phyloP scores from a whole-genome alignment of 2,329 filamentous ascomycete species.

The Colletotrichum salicis region DNA sequence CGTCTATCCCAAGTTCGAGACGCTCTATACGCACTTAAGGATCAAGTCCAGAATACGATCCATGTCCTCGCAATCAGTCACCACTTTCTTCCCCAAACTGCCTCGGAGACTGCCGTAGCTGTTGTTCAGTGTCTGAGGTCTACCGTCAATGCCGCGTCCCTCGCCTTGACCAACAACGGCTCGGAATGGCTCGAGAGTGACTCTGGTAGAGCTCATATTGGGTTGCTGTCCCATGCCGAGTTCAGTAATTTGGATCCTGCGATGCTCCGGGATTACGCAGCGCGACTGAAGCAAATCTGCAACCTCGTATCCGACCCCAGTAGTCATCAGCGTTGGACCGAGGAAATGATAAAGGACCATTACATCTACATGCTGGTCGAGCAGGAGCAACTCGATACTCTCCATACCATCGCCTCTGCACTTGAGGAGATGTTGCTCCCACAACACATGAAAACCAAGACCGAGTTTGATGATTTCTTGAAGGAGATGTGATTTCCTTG shows the following conservation, averaged over 20 bases:
- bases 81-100: constrained; percentile 8
- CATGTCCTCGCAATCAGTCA: constrained; percentile 27
- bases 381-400: constrained; percentile 25
- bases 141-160: constrained; percentile 36
- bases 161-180: constrained; percentile 39
- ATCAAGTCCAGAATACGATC: constrained; percentile 38
- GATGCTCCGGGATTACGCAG: constrained; percentile 38
- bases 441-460: constrained; percentile 34
- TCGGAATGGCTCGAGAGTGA: constrained; percentile 40
- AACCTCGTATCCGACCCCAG: constrained; percentile 34
- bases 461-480: constrained; percentile 18
- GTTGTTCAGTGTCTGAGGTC: constrained; percentile 24
- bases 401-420: constrained; percentile 15
- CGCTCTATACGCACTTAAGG: constrained; percentile 40
- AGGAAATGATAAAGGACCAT: constrained; percentile 24
- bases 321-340: constrained; percentile 17
- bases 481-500: constrained; percentile 1
- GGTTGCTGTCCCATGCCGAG: constrained; percentile 36
- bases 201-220: constrained; percentile 9
- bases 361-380: constrained; percentile 24
- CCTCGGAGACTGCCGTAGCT: neutral
- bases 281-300: constrained; percentile 38
- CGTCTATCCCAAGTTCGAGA: constrained; percentile 35
- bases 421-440: constrained; percentile 19
- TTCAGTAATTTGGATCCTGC: constrained; percentile 40